Evolutionary conservation across 2,329 filamentous ascomycete genomes (phyloP).

Genomic region (Curvularia lunata): DNA sequence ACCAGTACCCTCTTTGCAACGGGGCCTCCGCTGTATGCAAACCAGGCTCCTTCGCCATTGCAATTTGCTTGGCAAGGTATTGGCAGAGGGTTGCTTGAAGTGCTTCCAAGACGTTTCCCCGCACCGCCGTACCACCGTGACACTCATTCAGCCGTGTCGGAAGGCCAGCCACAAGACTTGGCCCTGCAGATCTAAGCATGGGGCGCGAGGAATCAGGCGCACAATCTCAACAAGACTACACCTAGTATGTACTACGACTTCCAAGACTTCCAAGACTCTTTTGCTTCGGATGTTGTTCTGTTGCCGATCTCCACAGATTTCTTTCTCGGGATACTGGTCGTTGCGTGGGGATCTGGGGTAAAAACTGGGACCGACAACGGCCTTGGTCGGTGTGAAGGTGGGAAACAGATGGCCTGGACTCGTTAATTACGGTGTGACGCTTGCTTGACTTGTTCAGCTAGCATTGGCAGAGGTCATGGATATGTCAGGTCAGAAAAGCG

Average conservation of each 20-base stretch:
- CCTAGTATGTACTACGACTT: neutral
- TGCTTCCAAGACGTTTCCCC: conserved; percentile 33
- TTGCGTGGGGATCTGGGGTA: conserved; percentile 6
- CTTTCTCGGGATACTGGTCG: neutral
- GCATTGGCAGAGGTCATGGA: conserved; percentile 1
- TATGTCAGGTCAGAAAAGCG: neutral
- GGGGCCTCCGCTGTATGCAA: neutral
- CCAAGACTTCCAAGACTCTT: conserved; percentile 18
- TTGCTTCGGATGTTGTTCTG: conserved; percentile 3
- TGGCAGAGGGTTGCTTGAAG: conserved; percentile 17
- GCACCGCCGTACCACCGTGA: conserved; percentile 23
- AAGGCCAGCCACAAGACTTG: conserved; percentile 14
- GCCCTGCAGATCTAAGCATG: conserved; percentile 17
- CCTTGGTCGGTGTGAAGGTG: neutral
- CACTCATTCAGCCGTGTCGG: neutral
- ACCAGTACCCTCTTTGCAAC: too few species aligned
- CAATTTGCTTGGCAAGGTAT: conserved; percentile 15
- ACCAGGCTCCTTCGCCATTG: neutral
- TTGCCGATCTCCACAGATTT: neutral
- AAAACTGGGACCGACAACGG: conserved; percentile 9
- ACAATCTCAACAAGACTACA: too few species aligned
- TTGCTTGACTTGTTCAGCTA: neutral
- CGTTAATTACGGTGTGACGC: neutral
- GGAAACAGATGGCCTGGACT: neutral
- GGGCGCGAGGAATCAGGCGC: neutral